Conservation (phyloP, 2,329 filamentous ascomycete species). For the Pseudocercospora musae region DNA sequence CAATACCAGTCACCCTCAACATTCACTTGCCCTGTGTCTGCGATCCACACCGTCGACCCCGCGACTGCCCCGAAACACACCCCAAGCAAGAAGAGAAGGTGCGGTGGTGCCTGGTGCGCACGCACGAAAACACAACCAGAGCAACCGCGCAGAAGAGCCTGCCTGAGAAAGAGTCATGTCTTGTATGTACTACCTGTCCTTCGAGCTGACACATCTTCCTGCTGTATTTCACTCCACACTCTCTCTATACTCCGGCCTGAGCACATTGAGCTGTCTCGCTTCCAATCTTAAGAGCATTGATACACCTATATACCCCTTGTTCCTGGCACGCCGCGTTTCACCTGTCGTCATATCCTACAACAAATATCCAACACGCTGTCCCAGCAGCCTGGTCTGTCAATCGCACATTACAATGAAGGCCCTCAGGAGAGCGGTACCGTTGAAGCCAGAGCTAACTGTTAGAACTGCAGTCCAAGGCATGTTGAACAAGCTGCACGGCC, state of each 20-base stretch:
- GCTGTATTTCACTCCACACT: not conserved
- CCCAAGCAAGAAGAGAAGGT: not conserved
- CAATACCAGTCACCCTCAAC: not conserved
- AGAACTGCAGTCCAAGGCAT: constrained; percentile 48
- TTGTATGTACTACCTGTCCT: constrained; percentile 14
- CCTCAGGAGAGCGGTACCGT: constrained; percentile 16
- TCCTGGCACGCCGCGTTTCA: constrained; percentile 15
- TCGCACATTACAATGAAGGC: not conserved
- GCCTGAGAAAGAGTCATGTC: constrained; percentile 11
- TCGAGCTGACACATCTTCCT: not conserved
- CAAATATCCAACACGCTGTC: constrained; percentile 14
- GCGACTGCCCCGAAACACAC: not conserved
- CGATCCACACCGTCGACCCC: not conserved
- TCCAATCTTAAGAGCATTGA: constrained; percentile 7
- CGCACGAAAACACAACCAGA: not conserved
- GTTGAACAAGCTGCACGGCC: constrained; percentile 93
- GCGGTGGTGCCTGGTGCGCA: not conserved
- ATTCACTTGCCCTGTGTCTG: not conserved
- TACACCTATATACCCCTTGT: constrained; percentile 12
- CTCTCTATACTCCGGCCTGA: not conserved
- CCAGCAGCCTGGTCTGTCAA: not conserved
- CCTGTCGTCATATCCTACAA: constrained; percentile 9
- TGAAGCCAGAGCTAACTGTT: constrained; percentile 22
- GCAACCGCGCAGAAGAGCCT: constrained; percentile 5
- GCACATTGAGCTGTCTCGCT: not conserved